These are phyloP conservation scores for Phytophthora foliorum DNA, from an alignment of 352 stramenopile species.

Conservation along the genomic window DNA sequence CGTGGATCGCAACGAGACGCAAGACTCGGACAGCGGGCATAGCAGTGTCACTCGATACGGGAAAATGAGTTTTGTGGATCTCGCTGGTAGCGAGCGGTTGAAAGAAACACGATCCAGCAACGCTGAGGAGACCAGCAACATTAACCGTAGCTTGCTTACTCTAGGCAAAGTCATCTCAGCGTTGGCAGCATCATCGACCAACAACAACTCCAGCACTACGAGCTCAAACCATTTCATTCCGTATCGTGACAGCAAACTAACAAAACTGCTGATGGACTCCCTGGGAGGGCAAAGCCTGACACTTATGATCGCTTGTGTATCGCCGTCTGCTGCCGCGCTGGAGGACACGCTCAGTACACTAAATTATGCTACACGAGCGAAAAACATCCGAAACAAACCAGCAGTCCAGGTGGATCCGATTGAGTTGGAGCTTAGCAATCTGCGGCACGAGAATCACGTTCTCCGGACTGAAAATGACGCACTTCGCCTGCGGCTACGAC, in stretches of 20 bases:
- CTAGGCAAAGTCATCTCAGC: slow-evolving; percentile 89
- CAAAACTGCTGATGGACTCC: slow-evolving; percentile 88
- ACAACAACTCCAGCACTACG: neutral
- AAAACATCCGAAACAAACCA: slow-evolving; percentile 89
- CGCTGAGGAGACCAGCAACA: slow-evolving; percentile 82
- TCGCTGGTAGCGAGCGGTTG: slow-evolving; percentile 78
- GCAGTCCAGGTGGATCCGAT: slow-evolving; percentile 75
- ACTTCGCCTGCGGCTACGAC: slow-evolving; percentile 60
- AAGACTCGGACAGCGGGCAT: slow-evolving; percentile 46
- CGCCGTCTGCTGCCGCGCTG: slow-evolving; percentile 57
- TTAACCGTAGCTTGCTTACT: slow-evolving; percentile 87
- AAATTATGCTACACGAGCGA: slow-evolving; percentile 86
- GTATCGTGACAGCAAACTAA: slow-evolving; percentile 89
- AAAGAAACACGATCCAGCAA: slow-evolving; percentile 82
- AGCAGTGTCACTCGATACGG: slow-evolving; percentile 67
- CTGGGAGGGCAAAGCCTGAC: slow-evolving; percentile 85
- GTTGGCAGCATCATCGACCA: slow-evolving; percentile 55
- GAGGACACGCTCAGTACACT: slow-evolving; percentile 88
- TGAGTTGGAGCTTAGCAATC: slow-evolving; percentile 62
- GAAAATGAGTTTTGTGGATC: slow-evolving; percentile 87
- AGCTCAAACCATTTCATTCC: slow-evolving; percentile 61
- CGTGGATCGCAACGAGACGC: slow-evolving; percentile 66
- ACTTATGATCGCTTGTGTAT: slow-evolving; percentile 89
- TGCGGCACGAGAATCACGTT: slow-evolving; percentile 74
- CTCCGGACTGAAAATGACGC: slow-evolving; percentile 68